Evolutionary conservation across 2,329 filamentous ascomycete genomes (phyloP).

Genomic region (Decorospora gaudefroyi): DNA sequence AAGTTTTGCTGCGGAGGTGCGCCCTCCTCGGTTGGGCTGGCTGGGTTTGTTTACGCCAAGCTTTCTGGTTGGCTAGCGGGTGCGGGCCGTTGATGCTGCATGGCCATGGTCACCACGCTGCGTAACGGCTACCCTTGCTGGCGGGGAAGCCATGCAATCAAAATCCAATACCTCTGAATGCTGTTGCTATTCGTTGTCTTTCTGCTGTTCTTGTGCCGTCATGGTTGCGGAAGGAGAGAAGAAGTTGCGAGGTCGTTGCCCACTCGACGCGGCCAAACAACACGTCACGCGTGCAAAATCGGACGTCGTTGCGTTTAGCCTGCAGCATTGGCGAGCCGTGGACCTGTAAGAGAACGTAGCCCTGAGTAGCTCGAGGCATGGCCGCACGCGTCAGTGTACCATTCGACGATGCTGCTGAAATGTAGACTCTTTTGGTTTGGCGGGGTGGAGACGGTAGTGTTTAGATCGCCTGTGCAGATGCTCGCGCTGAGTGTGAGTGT

Average conservation of each 20-base stretch:
- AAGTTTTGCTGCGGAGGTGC: slow-evolving; percentile 8
- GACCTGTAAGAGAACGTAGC: slow-evolving; percentile 15
- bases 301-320: slow-evolving; percentile 12
- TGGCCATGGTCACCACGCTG: slow-evolving; percentile 22
- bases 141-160: slow-evolving; percentile 6
- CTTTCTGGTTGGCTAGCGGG: slow-evolving; percentile 16
- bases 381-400: slow-evolving; percentile 40
- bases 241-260: slow-evolving; percentile 12
- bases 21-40: slow-evolving; percentile 10
- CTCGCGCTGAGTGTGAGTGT: no score
- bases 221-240: slow-evolving; percentile 4
- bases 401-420: slow-evolving; percentile 31
- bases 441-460: slow-evolving; percentile 10
- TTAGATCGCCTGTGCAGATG: slow-evolving; percentile 12
- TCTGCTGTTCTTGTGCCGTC: slow-evolving; percentile 6
- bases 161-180: slow-evolving; percentile 6
- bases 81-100: slow-evolving; percentile 21
- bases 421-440: slow-evolving; percentile 21
- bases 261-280: slow-evolving; percentile 27
- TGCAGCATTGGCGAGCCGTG: slow-evolving; percentile 12
- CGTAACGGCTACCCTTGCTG: slow-evolving; percentile 16
- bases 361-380: slow-evolving; percentile 36
- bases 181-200: slow-evolving; percentile 11
- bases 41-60: slow-evolving; percentile 26
- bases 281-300: slow-evolving; percentile 27